Percentiles rank a stretch among this genome's conserved stretches.
These are phyloP conservation scores for Teratosphaeria destructans DNA, from an alignment of 2,329 filamentous ascomycete genomes.

Conservation along the genomic window DNA sequence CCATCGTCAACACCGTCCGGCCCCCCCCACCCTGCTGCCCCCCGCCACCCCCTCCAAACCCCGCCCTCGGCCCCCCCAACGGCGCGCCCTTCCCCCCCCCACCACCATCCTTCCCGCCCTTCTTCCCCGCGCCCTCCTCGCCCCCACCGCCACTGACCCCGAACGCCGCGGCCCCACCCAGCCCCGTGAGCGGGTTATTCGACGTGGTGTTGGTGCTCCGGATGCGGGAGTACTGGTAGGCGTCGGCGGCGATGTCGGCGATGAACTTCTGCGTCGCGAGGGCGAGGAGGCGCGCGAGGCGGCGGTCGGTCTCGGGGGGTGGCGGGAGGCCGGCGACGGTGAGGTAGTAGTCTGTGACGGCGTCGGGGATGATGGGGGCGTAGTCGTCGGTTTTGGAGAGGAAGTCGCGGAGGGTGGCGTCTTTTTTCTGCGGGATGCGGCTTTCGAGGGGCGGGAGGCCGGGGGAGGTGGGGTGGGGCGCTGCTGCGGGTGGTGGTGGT, in stretches of 20 bases:
- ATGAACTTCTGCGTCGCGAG: constrained; percentile 99
- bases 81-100: constrained; percentile 26
- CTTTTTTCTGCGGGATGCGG: constrained; percentile 70
- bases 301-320: constrained; percentile 78
- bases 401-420: constrained; percentile 85
- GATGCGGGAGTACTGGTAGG: constrained; percentile 95
- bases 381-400: constrained; percentile 96
- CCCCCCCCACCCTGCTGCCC: constrained; percentile 85
- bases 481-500: not conserved
- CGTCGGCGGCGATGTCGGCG: constrained; percentile 91
- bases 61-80: constrained; percentile 38
- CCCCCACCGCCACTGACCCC: constrained; percentile 40
- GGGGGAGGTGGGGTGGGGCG: constrained; percentile 1
- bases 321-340: constrained; percentile 90
- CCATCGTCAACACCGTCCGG: constrained; percentile 92
- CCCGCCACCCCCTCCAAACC: constrained; percentile 61
- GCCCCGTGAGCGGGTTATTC: constrained; percentile 83
- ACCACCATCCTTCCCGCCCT: constrained; percentile 29
- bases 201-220: constrained; percentile 82
- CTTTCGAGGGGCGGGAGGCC: constrained; percentile 29
- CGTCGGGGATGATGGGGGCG: constrained; percentile 96
- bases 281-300: constrained; percentile 83
- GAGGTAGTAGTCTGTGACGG: constrained; percentile 96
- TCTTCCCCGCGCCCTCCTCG: constrained; percentile 44
- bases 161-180: constrained; percentile 65